Base-by-base conservation (phyloP, 108 stramenopile species). In the Cyclostephanos tholiformis region DNA sequence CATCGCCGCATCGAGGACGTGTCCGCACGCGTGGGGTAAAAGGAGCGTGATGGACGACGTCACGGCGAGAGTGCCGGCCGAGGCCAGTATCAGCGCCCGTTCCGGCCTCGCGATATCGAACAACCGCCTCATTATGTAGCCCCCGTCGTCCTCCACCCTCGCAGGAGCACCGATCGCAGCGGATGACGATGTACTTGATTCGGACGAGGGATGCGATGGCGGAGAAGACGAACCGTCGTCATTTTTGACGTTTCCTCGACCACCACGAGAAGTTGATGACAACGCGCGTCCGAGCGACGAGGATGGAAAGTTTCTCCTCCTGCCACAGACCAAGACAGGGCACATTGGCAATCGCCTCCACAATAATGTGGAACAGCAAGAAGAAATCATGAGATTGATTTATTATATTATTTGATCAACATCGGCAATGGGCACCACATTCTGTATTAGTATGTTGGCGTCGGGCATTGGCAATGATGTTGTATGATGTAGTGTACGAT, bases 1-100 rank as follows among this genome's bases (percentile, higher is more conserved):
- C 6, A 92, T 82, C 12, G 88, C 85, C 25, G 66, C 71, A 73
- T 93, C 92, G 22, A 93, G 80, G 3, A 93, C 89, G 27, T 75
- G 58, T 2, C 92, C 92, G 19, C 85, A 89, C 8, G 88, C 85
- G 68, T 84, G 88, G 30, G 92, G 92, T 11, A 93, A 59, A 3
- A 89, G 53, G 19, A 92, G 77, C 23, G 91, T 90, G n/a, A 89
- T 79, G 57, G 88, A 89, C 23, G 83, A 84, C 6, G 90, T 91
- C 25, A 88, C 74, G 12, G 57, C 77, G 38, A 88, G 81, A 35
- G 88, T 91, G 0, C 80, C 83, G 9, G 87, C 87, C 19, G 90
- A 85, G 10, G 79, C 60, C 22, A 73, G 67, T 52, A 91, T 87
- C 49, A 86, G 75, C 2, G 67, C 64, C 57, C 70, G 75, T 59